Percentiles rank a stretch among this genome's conserved stretches.
Conservation (phyloP, 805 yeast genomes). For the Candida parachauliodes region DNA sequence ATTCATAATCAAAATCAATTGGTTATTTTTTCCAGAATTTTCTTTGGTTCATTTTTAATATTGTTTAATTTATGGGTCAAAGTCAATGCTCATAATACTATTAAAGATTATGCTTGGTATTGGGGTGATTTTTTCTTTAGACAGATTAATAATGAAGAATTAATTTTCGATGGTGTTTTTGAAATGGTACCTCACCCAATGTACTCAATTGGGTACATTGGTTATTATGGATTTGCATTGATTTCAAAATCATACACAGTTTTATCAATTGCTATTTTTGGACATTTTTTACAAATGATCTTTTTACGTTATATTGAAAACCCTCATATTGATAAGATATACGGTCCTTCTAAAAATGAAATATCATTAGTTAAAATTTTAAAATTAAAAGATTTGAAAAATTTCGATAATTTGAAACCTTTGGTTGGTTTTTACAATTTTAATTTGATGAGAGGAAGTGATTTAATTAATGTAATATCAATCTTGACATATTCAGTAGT, state of each 20-base stretch:
- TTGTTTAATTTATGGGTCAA: conserved; percentile 81
- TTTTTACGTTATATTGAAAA: conserved; percentile 74
- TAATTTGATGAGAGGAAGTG: conserved; percentile 61
- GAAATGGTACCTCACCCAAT: conserved; percentile 90
- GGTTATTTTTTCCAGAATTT: conserved; percentile 48
- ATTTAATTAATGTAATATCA: conserved; percentile 46
- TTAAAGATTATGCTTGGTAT: conserved; percentile 90
- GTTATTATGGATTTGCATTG: conserved; percentile 80
- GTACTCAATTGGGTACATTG: conserved; percentile 87
- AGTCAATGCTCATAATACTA: conserved; percentile 81
- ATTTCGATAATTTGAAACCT: conserved; percentile 42
- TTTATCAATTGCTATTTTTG: conserved; percentile 63
- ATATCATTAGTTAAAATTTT: conserved; percentile 32
- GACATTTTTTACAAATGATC: conserved; percentile 74
- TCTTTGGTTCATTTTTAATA: conserved; percentile 58
- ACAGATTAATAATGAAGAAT: conserved; percentile 56
- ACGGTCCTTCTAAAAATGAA: conserved; percentile 47
- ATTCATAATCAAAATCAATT: conserved; percentile 37
- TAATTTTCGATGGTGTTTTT: conserved; percentile 84
- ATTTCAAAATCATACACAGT: conserved; percentile 72
- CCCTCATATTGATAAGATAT: conserved; percentile 83
- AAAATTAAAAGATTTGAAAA: conserved; percentile 47
- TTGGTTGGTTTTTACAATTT: conserved; percentile 63
- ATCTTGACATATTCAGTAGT: conserved; percentile 40
- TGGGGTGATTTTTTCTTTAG: conserved; percentile 93